Base-by-base conservation (phyloP, 805 yeast genomes). In the Metschnikowia peoriensis region DNA sequence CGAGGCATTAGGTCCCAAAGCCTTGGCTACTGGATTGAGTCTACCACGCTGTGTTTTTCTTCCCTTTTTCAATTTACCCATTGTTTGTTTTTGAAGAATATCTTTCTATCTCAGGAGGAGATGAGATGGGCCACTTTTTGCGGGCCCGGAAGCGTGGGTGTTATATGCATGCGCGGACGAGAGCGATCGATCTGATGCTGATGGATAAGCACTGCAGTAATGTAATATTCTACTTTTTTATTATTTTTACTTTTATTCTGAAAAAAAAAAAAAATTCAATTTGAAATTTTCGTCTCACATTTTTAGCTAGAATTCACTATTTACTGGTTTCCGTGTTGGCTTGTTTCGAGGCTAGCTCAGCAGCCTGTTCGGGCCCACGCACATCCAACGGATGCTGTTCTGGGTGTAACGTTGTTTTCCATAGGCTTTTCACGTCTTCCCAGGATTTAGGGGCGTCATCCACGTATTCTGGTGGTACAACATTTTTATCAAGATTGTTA, bases 51-150 rank as follows among this genome's bases (percentile, higher is more conserved):
- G 67, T 51, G 64, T 71, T 60, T 66, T 73, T 60, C 71, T 73
- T 43, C 82, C 82, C 66, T 82, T 86, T 77, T 85, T 88, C 40
- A 88, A 78, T 69, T 87, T 88, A 45, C 88, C 96, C 96, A 88
- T 88, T 44, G 28, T 41, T 9, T 41, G 32, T 38, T 22, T 39
- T 38, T 39, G 35, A 6, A 2, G 35, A 32, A 37, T 56, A 41
- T 35, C 40, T 42, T 50, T 47, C 44, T 32, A 32, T 32, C 14
- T 32, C 6, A 12, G 46, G 11, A 44, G 29, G 47, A 35, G 55
- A 54, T 51, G 55, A 51, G 54, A 49, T 48, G 55, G 27, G 52
- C 42, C 40, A 16, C 34, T 37, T 34, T 50, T 29, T 44, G 37
- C 17, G 27, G 38, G 29, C 37, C 28, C 41, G 28, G 22, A 22